Evolutionary conservation across 2,329 filamentous ascomycete genomes (phyloP), one percentile per base, ranked within the genome.

Genomic region (Ophiostoma sp.): DNA sequence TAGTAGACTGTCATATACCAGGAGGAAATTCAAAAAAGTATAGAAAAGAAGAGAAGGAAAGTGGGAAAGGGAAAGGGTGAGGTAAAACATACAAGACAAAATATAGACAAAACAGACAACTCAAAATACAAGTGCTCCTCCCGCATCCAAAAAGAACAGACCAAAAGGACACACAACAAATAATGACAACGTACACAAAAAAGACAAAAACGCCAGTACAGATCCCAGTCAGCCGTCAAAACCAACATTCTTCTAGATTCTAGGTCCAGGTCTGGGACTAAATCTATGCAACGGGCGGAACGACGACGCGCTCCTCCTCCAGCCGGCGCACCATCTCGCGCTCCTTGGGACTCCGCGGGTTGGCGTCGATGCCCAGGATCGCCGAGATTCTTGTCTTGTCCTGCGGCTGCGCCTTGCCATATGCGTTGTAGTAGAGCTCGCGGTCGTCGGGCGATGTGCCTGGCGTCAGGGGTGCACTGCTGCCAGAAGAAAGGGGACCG

Each of bases 341-440:
- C 77, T 87, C 85, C 73, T 81, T 81, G 55, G 83, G 83, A 73
- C 82, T 85, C 52, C 84, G 78, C 36, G 84, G 84, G 74, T 84
- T 84, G 52, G 84, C 82, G 73, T 87, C 84, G 71, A 85, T 85
- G 52, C 85, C 85, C 38, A 88, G 78, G 68, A 89, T 85, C 45
- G 86, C 85, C 60, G 85, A 86, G 72, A 89, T 88, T 72, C 85
- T 81, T 47, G 85, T 88, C 80, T 81, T 85, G 73, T 86, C 84
- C 45, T 41, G 49, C 47, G 14, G 47, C 49, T 18, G 49, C 1
- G 16, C 52, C 27, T 38, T 60, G 27, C 27, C 27, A 5, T 60
- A 60, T 4, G n/a, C 55, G 5, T 60, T 36, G 27, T 60, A 76
- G 69, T 81, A 77, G n/a, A 75, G 72, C 0, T 81, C 78, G 64